A percentile compares a stretch with the other conserved stretches of the same genome.
Evolutionary conservation across 2,329 filamentous ascomycete species (phyloP).

Genomic region (Talaromyces marneffei): DNA sequence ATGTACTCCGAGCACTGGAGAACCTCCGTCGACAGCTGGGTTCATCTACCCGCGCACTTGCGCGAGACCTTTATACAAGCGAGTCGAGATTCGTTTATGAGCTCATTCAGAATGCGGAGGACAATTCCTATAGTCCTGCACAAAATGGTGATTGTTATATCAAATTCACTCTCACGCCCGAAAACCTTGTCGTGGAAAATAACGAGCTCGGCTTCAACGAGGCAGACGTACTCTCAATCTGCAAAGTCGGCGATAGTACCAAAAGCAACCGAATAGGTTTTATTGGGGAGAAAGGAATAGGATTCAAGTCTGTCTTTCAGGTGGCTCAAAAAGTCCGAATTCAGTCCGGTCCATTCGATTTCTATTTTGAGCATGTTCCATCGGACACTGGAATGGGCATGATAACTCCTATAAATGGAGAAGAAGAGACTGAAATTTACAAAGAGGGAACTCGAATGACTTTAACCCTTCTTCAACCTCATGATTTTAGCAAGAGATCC

Average conservation of each 20-base stretch:
- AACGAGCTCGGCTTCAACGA: neutral
- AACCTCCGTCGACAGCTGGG: neutral
- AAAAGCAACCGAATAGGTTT: slow-evolving; percentile 27
- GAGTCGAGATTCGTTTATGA: neutral
- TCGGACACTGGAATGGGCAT: slow-evolving; percentile 48
- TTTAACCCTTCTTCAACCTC: neutral
- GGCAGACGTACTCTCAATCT: neutral
- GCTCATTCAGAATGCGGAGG: neutral
- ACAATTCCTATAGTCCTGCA: neutral
- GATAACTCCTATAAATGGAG: slow-evolving; percentile 31
- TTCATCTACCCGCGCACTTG: neutral
- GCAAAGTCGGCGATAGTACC: neutral
- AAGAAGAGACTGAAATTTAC: neutral
- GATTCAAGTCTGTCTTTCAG: slow-evolving; percentile 35
- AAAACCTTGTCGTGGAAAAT: neutral
- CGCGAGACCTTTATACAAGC: neutral
- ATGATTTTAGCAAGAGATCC: neutral
- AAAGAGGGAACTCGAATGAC: neutral
- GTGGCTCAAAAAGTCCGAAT: slow-evolving; percentile 33
- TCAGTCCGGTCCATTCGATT: slow-evolving; percentile 36
- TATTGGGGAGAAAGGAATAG: slow-evolving; percentile 33
- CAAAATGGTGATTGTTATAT: neutral
- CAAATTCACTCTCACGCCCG: neutral
- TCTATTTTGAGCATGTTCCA: slow-evolving; percentile 28
- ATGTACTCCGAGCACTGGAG: neutral